Conservation (phyloP, 352 stramenopile genomes). For the Pythium folliculosum region DNA sequence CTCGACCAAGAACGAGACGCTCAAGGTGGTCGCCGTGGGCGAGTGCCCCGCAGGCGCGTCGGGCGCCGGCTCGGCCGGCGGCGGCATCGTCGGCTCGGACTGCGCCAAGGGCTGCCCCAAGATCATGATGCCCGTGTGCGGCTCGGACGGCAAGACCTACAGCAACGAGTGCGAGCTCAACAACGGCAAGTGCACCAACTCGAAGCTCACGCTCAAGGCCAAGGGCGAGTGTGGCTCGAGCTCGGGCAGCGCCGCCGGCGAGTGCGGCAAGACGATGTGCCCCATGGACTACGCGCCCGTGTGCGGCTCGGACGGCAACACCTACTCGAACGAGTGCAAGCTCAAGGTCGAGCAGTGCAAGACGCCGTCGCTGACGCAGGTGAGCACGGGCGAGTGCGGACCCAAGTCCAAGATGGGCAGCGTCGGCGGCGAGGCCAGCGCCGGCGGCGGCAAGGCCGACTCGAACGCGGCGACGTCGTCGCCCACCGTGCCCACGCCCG, state of each 20-base stretch:
- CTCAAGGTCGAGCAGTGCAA: conserved; percentile 25
- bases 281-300: conserved; percentile 27
- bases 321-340: conserved; percentile 49
- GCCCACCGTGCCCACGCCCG: conserved; percentile 7
- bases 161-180: conserved; percentile 29
- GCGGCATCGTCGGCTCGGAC: background rate
- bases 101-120: conserved; percentile 23
- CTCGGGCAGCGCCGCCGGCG: background rate
- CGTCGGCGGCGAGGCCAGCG: background rate
- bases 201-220: conserved; percentile 13
- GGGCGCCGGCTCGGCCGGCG: background rate
- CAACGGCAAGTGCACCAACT: conserved; percentile 22
- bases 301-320: conserved; percentile 47
- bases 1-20: conserved; percentile 23
- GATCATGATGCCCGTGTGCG: conserved; percentile 28
- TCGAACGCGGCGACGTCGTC: background rate
- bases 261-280: conserved; percentile 10
- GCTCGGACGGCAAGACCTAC: conserved; percentile 36
- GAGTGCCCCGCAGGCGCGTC: conserved; percentile 20
- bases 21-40: conserved; percentile 24
- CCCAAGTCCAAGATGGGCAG: conserved; percentile 10
- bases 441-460: background rate
- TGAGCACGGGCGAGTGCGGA: conserved; percentile 15
- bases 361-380: conserved; percentile 16
- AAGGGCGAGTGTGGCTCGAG: conserved; percentile 19